Conservation (phyloP, 805 yeast genomes). For the Cyberlindnera maclurae region DNA sequence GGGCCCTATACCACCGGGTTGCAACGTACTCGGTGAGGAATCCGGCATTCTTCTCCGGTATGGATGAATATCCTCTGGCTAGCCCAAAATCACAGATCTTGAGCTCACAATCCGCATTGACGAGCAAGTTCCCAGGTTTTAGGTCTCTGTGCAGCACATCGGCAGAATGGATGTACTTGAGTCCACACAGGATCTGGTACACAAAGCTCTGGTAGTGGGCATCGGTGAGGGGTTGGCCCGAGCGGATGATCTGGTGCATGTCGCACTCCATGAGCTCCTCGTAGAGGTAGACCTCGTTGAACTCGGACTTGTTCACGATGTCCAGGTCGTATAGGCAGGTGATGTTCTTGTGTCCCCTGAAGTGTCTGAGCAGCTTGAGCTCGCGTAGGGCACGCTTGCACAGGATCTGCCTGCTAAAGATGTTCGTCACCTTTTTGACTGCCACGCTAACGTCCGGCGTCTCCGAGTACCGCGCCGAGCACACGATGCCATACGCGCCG, state of each 20-base stretch:
- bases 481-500: conserved; percentile 96
- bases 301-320: conserved; percentile 62
- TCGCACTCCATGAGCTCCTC: conserved; percentile 99
- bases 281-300: conserved; percentile 87
- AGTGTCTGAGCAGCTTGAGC: conserved; percentile 81
- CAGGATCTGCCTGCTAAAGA: conserved; percentile 82
- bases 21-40: conserved; percentile 97
- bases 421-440: conserved; percentile 91
- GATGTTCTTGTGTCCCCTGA: conserved; percentile 93
- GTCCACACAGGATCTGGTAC: conserved; percentile 87
- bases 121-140: conserved; percentile 88
- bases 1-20: conserved; percentile 98
- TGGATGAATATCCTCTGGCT: conserved; percentile 83
- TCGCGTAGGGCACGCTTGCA: conserved; percentile 92
- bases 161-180: conserved; percentile 83
- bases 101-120: conserved; percentile 93
- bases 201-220: conserved; percentile 91
- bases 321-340: conserved; percentile 94
- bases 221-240: conserved; percentile 90
- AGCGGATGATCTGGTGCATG: conserved; percentile 92
- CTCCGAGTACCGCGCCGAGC: conserved; percentile 81
- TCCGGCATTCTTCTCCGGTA: conserved; percentile 83
- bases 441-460: conserved; percentile 80
- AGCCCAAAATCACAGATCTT: conserved; percentile 96
- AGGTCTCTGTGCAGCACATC: conserved; percentile 91